Evolutionary conservation across 768 basidiomycete species (phyloP).

Genomic region (Peribolospora kevripleyi): DNA sequence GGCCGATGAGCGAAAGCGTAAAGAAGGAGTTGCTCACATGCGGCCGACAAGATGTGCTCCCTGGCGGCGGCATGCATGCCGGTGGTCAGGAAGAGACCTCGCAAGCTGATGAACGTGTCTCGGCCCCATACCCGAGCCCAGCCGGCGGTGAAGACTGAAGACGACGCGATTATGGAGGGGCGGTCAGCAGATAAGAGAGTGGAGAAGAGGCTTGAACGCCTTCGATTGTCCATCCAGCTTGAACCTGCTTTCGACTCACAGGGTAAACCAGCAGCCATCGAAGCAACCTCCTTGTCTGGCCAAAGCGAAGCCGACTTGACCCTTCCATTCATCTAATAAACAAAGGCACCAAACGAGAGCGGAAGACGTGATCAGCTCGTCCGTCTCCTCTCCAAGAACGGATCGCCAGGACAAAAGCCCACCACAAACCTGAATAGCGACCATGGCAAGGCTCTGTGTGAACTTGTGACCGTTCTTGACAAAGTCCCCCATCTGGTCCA

Average conservation of each 20-base stretch:
- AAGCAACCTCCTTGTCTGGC: slow-evolving; percentile 35
- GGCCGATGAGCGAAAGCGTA: neutral
- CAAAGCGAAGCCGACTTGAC: slow-evolving; percentile 78
- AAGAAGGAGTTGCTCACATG: neutral
- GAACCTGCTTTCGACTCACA: too few relatives aligned
- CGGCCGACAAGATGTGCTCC: slow-evolving; percentile 52
- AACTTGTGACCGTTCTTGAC: slow-evolving; percentile 61
- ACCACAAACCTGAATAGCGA: slow-evolving; percentile 20
- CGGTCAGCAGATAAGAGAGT: too few relatives aligned
- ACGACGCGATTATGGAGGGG: too few relatives aligned
- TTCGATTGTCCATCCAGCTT: too few relatives aligned
- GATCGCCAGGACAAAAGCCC: too few relatives aligned
- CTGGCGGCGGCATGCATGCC: slow-evolving; percentile 67
- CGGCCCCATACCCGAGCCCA: slow-evolving; percentile 98
- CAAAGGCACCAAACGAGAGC: too few relatives aligned
- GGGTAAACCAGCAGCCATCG: slow-evolving; percentile 79
- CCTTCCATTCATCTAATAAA: slow-evolving; percentile 56
- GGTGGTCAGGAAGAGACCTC: slow-evolving; percentile 73
- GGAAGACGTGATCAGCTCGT: too few relatives aligned
- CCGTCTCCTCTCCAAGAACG: too few relatives aligned
- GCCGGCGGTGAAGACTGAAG: slow-evolving; percentile 49
- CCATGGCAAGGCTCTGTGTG: slow-evolving; percentile 70
- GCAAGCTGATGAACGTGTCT: slow-evolving; percentile 21
- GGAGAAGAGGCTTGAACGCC: too few relatives aligned
- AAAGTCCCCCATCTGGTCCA: slow-evolving; percentile 77